These are phyloP conservation scores for Ceratobasidium sp. DNA, from an alignment of 1,284 basidiomycete genomes.

Conservation along the genomic window DNA sequence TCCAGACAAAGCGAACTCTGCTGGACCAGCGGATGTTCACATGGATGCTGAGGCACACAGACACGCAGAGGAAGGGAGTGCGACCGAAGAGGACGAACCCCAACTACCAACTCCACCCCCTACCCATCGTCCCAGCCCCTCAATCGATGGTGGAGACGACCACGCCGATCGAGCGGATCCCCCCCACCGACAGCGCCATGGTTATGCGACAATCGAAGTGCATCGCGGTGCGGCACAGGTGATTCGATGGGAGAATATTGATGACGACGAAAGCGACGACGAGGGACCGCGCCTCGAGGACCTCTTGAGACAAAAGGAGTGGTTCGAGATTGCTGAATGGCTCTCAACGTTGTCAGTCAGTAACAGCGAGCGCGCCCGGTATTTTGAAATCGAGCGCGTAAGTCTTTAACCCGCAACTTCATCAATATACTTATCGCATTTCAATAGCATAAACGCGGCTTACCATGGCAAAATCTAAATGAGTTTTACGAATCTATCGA, in stretches of 20 bases:
- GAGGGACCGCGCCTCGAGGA: neutral
- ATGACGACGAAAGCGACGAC: too few relatives aligned
- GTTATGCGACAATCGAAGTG: neutral
- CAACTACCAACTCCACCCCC: too few relatives aligned
- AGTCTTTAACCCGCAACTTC: too few relatives aligned
- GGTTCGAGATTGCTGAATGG: constrained; percentile 2
- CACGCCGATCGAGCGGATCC: too few relatives aligned
- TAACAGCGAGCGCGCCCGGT: neutral
- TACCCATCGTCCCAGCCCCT: too few relatives aligned
- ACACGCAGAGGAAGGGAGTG: too few relatives aligned
- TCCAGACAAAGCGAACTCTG: too few relatives aligned
- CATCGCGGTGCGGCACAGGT: neutral
- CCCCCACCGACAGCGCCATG: neutral
- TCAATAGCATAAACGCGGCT: constrained; percentile 1
- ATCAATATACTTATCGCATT: too few relatives aligned
- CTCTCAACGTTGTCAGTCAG: neutral
- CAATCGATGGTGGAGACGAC: too few relatives aligned
- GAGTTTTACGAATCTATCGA: constrained; percentile 51
- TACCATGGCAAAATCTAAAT: constrained; percentile 50
- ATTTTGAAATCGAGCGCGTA: constrained; percentile 10
- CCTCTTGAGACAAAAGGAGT: neutral
- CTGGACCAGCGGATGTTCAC: too few relatives aligned
- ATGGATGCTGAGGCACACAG: too few relatives aligned
- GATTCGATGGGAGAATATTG: neutral
- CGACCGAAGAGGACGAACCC: too few relatives aligned